Evolutionary conservation across 2,329 filamentous ascomycete genomes (phyloP).

Genomic region (Botryosphaeria agaves): DNA sequence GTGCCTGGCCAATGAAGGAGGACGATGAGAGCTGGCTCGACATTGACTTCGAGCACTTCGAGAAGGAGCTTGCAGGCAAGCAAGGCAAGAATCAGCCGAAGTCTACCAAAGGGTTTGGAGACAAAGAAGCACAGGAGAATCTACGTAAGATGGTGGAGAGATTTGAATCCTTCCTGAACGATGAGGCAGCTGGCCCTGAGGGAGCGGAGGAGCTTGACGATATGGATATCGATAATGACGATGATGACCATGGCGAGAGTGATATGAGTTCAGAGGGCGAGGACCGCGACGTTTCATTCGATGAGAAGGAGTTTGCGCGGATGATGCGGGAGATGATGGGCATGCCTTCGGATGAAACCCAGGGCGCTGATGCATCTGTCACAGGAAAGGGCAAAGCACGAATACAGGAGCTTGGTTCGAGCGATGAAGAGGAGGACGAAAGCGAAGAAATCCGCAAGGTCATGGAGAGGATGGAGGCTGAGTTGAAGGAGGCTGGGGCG

Average conservation of each 20-base stretch:
- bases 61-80: conserved; percentile 52
- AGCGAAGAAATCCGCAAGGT: conserved; percentile 46
- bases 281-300: conserved; percentile 60
- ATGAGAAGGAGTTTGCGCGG: conserved; percentile 66
- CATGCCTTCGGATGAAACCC: conserved; percentile 27
- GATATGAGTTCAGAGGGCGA: conserved; percentile 40
- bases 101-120: conserved; percentile 35
- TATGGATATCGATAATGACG: conserved; percentile 48
- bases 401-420: conserved; percentile 11
- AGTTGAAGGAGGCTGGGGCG: conserved; percentile 52
- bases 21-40: conserved; percentile 87
- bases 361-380: conserved; percentile 5
- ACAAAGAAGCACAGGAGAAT: conserved; percentile 52
- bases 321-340: conserved; percentile 95
- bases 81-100: conserved; percentile 18
- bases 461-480: conserved; percentile 52
- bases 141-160: conserved; percentile 80
- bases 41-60: conserved; percentile 80
- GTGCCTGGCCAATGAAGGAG: conserved; percentile 48
- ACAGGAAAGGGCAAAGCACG: conserved; percentile 4
- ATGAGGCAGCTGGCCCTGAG: conserved; percentile 64
- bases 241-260: conserved; percentile 31
- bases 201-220: conserved; percentile 54
- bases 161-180: conserved; percentile 85
- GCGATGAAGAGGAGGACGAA: conserved; percentile 31